phyloP scores from a whole-genome alignment of 1,284 basidiomycete species.

The Testicularia cyperi region DNA sequence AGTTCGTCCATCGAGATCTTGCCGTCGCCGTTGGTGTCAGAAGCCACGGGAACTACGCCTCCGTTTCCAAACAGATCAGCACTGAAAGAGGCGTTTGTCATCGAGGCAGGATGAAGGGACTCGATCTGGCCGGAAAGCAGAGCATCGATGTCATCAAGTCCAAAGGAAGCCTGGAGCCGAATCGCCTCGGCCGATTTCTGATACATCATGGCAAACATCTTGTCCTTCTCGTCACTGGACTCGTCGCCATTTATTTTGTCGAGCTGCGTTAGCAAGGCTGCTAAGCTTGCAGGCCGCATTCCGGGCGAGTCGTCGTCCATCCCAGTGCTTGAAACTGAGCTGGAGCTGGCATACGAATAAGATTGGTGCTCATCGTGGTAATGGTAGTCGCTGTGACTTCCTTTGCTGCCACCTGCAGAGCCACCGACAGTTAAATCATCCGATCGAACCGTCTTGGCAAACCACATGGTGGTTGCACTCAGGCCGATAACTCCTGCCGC shows the following conservation, averaged over 20 bases:
- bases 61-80: background rate
- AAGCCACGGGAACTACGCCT: background rate
- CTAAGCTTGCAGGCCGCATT: too few species aligned
- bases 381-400: too few species aligned
- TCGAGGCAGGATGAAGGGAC: background rate
- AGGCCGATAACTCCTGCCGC: too few species aligned
- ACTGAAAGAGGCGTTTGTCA: background rate
- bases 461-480: too few species aligned
- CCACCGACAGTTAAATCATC: too few species aligned
- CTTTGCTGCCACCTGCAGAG: too few species aligned
- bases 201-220: background rate
- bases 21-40: constrained; percentile 4
- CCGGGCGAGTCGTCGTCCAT: background rate
- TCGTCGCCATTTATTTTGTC: too few species aligned
- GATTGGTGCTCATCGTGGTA: too few species aligned
- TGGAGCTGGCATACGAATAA: too few species aligned
- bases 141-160: background rate
- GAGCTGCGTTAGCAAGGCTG: too few species aligned
- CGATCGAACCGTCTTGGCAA: too few species aligned
- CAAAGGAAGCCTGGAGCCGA: background rate
- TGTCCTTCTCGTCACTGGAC: background rate
- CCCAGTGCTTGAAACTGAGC: too few species aligned
- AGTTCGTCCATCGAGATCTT: constrained; percentile 18
- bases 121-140: background rate
- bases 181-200: background rate